phyloP scores from a whole-genome alignment of 306 rosid genomes.

The Herpetospermum pedunculosum region DNA sequence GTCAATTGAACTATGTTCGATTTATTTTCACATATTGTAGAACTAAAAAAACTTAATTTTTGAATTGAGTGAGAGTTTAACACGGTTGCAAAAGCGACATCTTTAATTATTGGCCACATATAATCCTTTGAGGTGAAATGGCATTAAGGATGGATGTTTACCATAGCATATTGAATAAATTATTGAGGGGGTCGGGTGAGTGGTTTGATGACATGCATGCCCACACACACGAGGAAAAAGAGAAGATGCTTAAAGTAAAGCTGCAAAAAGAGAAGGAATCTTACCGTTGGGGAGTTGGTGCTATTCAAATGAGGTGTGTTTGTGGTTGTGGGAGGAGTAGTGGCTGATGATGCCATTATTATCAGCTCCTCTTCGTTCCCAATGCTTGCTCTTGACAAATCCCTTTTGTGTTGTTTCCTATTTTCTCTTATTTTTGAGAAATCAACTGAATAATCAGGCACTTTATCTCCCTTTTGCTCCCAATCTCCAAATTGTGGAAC shows the following conservation, averaged over 20 bases:
- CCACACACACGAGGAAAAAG: not conserved
- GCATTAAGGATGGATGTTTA: not conserved
- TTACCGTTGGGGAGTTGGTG: slow-evolving; percentile 13
- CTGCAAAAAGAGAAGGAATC: slow-evolving; percentile 10
- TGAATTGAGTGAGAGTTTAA: too few relatives aligned
- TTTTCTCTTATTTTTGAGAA: slow-evolving; percentile 17
- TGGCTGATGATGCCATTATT: not conserved
- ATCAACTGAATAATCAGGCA: slow-evolving; percentile 14
- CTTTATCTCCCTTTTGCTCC: slow-evolving; percentile 14
- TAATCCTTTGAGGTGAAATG: not conserved
- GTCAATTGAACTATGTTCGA: too few relatives aligned
- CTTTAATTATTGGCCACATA: too few relatives aligned
- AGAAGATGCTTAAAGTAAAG: not conserved
- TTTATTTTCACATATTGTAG: too few relatives aligned
- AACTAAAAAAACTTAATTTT: too few relatives aligned
- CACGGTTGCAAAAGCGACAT: too few relatives aligned
- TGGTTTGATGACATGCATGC: not conserved
- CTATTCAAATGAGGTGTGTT: not conserved
- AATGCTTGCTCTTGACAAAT: slow-evolving; percentile 10
- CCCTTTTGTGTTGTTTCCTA: slow-evolving; percentile 16
- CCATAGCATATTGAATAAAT: slow-evolving; percentile 1
- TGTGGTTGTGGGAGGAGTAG: not conserved
- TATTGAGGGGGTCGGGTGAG: not conserved
- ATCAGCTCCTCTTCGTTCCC: slow-evolving; percentile 17
- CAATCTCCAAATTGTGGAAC: slow-evolving; percentile 18